phyloP scores from a whole-genome alignment of 148 eudicot genomes.

The Silene conica region DNA sequence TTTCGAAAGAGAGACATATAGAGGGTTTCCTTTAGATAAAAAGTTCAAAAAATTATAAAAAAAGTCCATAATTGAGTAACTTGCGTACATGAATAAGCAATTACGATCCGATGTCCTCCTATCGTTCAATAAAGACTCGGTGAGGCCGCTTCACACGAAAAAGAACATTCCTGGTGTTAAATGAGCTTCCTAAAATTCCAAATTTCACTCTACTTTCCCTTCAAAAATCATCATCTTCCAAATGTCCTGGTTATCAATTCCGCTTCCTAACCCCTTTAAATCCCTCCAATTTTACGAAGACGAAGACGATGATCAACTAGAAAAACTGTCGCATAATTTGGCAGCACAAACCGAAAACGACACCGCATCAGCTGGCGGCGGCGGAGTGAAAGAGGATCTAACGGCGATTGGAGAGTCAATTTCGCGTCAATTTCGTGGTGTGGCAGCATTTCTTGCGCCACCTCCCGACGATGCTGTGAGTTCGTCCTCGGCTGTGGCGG shows the following conservation, averaged over 20 bases:
- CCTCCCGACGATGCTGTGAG: constrained; percentile 35
- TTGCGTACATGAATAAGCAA: too few species aligned
- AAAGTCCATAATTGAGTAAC: too few species aligned
- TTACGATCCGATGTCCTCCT: too few species aligned
- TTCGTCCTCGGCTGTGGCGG: constrained; percentile 30
- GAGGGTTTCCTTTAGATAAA: too few species aligned
- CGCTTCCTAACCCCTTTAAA: constrained; percentile 56
- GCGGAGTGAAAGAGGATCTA: constrained; percentile 38
- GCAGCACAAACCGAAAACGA: not conserved
- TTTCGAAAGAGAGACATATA: too few species aligned
- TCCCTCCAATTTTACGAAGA: constrained; percentile 22
- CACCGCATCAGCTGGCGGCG: constrained; percentile 11
- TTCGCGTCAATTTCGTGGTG: constrained; percentile 54
- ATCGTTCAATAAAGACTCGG: too few species aligned
- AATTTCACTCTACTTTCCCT: not conserved
- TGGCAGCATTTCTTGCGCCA: constrained; percentile 69
- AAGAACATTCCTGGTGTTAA: too few species aligned
- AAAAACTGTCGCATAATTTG: too few species aligned
- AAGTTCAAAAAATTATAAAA: too few species aligned
- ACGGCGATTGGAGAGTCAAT: constrained; percentile 47
- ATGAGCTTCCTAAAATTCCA: too few species aligned
- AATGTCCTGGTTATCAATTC: constrained; percentile 42
- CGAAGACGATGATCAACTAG: constrained; percentile 23
- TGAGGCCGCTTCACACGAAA: too few species aligned
- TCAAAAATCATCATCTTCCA: not conserved